Base-by-base conservation (phyloP, 306 rosid species). In the Lathyrus sativus region DNA sequence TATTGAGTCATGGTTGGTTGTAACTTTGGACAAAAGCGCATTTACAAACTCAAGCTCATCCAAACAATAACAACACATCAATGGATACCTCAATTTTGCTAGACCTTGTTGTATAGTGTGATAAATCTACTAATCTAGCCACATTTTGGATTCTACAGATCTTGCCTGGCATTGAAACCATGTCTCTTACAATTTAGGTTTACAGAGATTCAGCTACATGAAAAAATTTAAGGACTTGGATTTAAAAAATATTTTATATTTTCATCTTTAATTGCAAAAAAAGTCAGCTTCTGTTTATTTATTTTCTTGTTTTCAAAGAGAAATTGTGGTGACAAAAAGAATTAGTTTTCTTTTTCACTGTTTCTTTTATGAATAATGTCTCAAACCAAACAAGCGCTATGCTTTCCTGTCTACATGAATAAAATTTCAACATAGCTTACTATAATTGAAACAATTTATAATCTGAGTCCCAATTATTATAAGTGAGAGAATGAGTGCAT, bases 1-100 rank as follows among this genome's bases (percentile, higher is more conserved):
- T 60, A 48, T 60, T 43, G 11, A 72, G 10, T 61, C 66, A 15
- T 9, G 17, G 59, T 35, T 55, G 46, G 31, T 65, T 65, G 58
- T 54, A 18, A 44, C 57, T 53, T 48, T 3, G 28, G 39, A 42
- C 35, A 4, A 38, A 61, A 17, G 35, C 11, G 2, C 74, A 24
- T 26, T 3, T 26, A 26, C 29, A 3, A 26, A 26, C 29, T 26
- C 29, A 26, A 26, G 29, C 29, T 26, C 29, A 26, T 26, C 29
- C 29, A 26, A 3, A 3, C 29, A 26, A 26, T 26, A 26, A 26
- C 29, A 26, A 0, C 29, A 26, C 4, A 26, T 26, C 29, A 3
- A 26, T 26, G 29, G 29, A 26, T 26, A 43, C 46, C 24, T 73
- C 35, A n/a, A 28, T 63, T 63, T 64, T 73, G 19, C 71, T 22